A percentile compares a stretch with the other conserved stretches of the same genome.
Conservation (phyloP, 2,329 filamentous ascomycete species). For the Chalara sp. region DNA sequence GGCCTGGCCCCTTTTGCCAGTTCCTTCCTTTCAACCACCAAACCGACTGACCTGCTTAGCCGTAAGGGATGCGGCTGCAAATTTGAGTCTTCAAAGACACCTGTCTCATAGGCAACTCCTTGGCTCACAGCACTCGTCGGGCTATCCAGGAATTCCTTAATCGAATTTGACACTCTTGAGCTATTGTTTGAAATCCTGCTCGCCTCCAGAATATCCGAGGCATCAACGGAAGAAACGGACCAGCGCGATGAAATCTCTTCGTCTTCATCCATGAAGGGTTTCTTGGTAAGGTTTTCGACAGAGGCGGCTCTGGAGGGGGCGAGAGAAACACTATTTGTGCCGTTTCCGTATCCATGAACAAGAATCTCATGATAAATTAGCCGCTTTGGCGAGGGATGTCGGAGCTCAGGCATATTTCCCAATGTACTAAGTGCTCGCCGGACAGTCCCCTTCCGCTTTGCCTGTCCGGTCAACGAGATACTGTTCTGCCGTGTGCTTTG, state of each 20-base stretch:
- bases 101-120: too few species aligned
- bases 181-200: not conserved
- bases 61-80: too few species aligned
- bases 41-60: too few species aligned
- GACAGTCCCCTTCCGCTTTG: slow-evolving; percentile 18
- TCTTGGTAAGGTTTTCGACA: not conserved
- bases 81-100: too few species aligned
- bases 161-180: not conserved
- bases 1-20: too few species aligned
- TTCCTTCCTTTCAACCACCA: too few species aligned
- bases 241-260: not conserved
- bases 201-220: not conserved
- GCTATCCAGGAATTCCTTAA: not conserved
- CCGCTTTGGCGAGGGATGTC: slow-evolving; percentile 19
- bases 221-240: not conserved
- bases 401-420: slow-evolving; percentile 17
- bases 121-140: not conserved
- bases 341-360: slow-evolving; percentile 47
- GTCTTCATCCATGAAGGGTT: too few species aligned
- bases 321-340: slow-evolving; percentile 29
- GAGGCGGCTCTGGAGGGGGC: not conserved
- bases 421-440: slow-evolving; percentile 25
- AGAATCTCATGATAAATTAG: slow-evolving; percentile 43
- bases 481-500: slow-evolving; percentile 7
- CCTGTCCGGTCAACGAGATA: slow-evolving; percentile 13